Base-by-base conservation (phyloP, 2,329 filamentous ascomycete genomes). In the Dissoconium aciculare region DNA sequence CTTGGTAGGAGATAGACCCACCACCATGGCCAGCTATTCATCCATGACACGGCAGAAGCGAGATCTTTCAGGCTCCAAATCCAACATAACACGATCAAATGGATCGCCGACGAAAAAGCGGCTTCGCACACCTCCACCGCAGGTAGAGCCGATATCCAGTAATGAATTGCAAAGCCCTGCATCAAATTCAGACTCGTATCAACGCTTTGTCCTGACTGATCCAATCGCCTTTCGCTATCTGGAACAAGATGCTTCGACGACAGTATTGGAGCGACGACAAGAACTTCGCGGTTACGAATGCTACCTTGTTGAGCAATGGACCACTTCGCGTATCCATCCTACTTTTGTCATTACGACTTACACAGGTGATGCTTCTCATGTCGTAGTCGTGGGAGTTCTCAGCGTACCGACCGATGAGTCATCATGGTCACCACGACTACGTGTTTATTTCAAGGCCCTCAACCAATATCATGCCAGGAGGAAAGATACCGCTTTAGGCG, bases 221-320 rank as follows among this genome's bases (percentile, higher is more conserved):
- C 66, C 70, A 23, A 64, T 78, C 23, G 74, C 74, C 10, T 72
- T 78, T 42, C 66, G 63, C 41, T 92, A 87, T 50, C 71, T 98
- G 13, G 80, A 92, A 59, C 80, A 91, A 51, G 89, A 95, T 41
- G 64, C 74, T 1, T 71, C 69, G 4, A 84, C 83, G 3, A 66
- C 64, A 3, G 73, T 93, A 5, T 64, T 93, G 40, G 72, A 85
- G 44, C 75, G 78, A 31, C 71, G 73, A 33, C 66, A 68, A 29
- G 62, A 69, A 29, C 66, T 98, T 4, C 61, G 70, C 37, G 87
- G 87, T 42, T 95, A 94, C 57, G 85, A 95, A 54, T 66, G 87
- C 38, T 95, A 95, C 55, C 60, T 95, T 11, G 83, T 95, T 41
- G 89, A 95, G 55, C 89, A 98, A 64, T 98, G 89, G 89, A 83